Evolutionary conservation across 352 stramenopile genomes (phyloP), one percentile per base, ranked within the genome.

Genomic region (Phytophthora kernoviae): DNA sequence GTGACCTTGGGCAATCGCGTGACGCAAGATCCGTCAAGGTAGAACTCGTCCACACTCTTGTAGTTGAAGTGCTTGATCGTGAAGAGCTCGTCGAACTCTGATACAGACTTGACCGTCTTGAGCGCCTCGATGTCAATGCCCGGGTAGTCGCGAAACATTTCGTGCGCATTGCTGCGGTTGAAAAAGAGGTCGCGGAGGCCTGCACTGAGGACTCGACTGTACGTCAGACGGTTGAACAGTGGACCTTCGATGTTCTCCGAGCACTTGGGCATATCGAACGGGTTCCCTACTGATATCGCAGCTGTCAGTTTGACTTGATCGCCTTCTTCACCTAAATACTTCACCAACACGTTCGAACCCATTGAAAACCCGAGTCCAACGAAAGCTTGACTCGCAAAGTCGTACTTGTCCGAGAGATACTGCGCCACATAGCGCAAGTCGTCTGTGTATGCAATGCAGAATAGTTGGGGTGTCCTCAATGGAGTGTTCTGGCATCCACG

Each of bases 331-430:
- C 80, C 82, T 1, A 92, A 51, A 57, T 87, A 92, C 64, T 92
- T 92, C 44, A 87, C 75, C 42, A 92, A 50, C 22, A 92, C 77
- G 46, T 92, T 90, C 5, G 78, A 82, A 9, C 80, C 82, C 65
- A 92, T 82, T 5, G 82, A 92, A 50, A 88, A 92, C 7, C 82
- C 82, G 12, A 87, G 50, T 15, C 70, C 79, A 11, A 90, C 42
- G 39, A 87, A 73, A 27, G 69, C 57, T 40, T 79, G 54, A 17
- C 49, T 42, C 12, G 36, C 34, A 48, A 89, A 86, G 34, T 67
- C 52, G 63, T 85, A 87, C 45, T 64, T 75, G 2, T 62, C 48
- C 15, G 39, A 24, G 1, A 92, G 49, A 14, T 69, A 66, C 48
- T 58, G 36, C 5, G 75, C 53, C 12, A 87, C 75, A 32, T 73